Percentiles rank a stretch among this genome's conserved stretches.
Evolutionary conservation across 2,329 filamentous ascomycete species (phyloP).

Genomic region (Sporothrix phasma): DNA sequence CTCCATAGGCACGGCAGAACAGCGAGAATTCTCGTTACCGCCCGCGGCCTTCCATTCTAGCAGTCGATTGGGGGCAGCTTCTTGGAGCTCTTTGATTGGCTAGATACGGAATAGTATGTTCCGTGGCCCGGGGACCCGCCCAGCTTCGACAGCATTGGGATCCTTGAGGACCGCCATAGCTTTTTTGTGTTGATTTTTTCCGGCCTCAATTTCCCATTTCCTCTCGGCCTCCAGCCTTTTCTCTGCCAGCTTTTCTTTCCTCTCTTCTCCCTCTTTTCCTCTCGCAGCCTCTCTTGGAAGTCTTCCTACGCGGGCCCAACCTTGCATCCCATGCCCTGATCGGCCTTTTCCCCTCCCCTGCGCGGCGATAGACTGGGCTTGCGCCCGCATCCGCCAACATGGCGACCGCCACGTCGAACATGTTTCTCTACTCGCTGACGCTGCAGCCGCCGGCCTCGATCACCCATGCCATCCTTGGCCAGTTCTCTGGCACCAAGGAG

Average conservation of each 20-base stretch:
- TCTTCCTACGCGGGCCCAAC: background rate
- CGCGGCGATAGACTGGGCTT: slow-evolving; percentile 28
- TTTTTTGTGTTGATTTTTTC: slow-evolving; percentile 18
- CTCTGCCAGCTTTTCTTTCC: background rate
- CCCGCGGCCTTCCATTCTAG: background rate
- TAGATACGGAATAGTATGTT: slow-evolving; percentile 13
- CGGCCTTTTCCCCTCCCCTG: slow-evolving; percentile 2
- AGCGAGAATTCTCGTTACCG: slow-evolving; percentile 5
- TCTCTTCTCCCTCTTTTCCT: background rate
- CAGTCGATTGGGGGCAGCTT: background rate
- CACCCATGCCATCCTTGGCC: slow-evolving; percentile 82
- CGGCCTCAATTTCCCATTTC: background rate
- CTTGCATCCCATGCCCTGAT: slow-evolving; percentile 12
- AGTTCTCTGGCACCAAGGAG: slow-evolving; percentile 92
- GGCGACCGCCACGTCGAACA: slow-evolving; percentile 86
- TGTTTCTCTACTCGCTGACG: slow-evolving; percentile 97
- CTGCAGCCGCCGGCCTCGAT: slow-evolving; percentile 86
- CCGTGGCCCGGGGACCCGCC: slow-evolving; percentile 10
- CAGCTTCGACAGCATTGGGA: background rate
- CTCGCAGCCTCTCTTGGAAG: background rate
- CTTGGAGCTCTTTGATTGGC: slow-evolving; percentile 18
- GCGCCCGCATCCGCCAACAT: slow-evolving; percentile 46
- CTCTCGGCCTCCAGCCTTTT: background rate
- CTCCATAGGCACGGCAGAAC: slow-evolving; percentile 12
- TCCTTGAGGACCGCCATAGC: background rate